These are phyloP conservation scores for Metarhizium anisopliae DNA, from an alignment of 2,329 filamentous ascomycete species.

Conservation along the genomic window DNA sequence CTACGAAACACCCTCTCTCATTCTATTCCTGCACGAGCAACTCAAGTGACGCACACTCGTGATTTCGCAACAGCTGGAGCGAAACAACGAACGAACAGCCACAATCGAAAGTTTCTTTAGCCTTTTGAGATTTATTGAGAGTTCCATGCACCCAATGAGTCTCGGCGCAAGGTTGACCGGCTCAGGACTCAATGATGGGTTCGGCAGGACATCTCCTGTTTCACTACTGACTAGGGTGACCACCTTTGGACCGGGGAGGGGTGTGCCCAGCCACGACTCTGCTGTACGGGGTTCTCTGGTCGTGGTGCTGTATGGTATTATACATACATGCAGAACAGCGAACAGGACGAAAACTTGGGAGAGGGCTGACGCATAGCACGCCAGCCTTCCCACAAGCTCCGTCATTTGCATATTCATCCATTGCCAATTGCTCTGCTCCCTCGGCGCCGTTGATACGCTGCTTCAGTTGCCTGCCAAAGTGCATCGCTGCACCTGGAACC, in stretches of 20 bases:
- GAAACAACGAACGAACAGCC: neutral
- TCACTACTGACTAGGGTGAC: constrained; percentile 12
- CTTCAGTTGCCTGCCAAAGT: neutral
- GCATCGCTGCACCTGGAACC: neutral
- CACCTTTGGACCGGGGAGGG: constrained; percentile 7
- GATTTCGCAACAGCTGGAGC: neutral
- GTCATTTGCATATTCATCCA: neutral
- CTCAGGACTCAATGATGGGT: constrained; percentile 11
- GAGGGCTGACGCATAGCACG: neutral
- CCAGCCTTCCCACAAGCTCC: constrained; percentile 3
- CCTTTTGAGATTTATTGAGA: neutral
- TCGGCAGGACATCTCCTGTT: constrained; percentile 13
- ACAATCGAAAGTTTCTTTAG: neutral
- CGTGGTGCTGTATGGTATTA: neutral
- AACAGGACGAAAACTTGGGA: neutral
- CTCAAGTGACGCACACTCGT: constrained; percentile 3
- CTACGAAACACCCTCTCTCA: neutral
- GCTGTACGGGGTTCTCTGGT: neutral
- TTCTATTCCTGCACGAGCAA: neutral
- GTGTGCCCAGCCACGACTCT: constrained; percentile 2
- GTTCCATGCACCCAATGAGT: constrained; percentile 1
- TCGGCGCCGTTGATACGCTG: neutral
- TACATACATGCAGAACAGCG: neutral
- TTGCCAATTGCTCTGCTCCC: neutral
- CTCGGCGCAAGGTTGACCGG: constrained; percentile 13